Evolutionary conservation across 768 basidiomycete genomes (phyloP).

Genomic region (Pleurotus tuoliensis): DNA sequence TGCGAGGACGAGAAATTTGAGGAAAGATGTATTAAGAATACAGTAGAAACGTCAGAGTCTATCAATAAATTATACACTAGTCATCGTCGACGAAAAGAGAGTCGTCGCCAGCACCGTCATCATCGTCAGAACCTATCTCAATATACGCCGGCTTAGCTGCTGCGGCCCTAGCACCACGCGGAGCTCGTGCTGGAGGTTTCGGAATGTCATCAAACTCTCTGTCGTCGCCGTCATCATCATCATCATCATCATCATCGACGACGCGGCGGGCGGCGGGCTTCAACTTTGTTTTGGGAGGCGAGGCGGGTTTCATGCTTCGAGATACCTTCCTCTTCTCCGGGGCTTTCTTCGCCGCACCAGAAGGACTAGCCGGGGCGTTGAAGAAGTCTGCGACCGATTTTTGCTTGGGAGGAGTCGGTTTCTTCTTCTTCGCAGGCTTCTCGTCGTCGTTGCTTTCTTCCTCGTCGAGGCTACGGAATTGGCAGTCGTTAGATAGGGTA

Average conservation of each 20-base stretch:
- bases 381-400: conserved; percentile 59
- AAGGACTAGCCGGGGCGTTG: conserved; percentile 31
- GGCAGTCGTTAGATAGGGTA: background rate
- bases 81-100: conserved; percentile 47
- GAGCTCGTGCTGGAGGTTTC: conserved; percentile 35
- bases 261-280: conserved; percentile 39
- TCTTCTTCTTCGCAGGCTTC: conserved; percentile 55
- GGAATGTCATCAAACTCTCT: conserved; percentile 37
- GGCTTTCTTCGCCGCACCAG: conserved; percentile 33
- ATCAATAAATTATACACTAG: background rate
- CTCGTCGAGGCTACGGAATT: conserved; percentile 31
- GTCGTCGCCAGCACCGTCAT: conserved; percentile 38
- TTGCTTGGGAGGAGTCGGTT: conserved; percentile 31
- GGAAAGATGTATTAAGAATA: too few species aligned
- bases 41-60: too few species aligned
- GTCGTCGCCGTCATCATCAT: conserved; percentile 44
- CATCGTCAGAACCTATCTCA: conserved; percentile 50
- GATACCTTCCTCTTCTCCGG: conserved; percentile 45
- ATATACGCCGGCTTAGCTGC: conserved; percentile 55
- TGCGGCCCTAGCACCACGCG: conserved; percentile 45
- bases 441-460: conserved; percentile 29
- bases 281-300: conserved; percentile 45
- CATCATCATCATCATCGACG: conserved; percentile 31
- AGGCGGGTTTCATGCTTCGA: conserved; percentile 57
- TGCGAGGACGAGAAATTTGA: too few species aligned